Evolutionary conservation across 2,329 filamentous ascomycete species (phyloP).

Genomic region (Rhexocercosporidium sp.): DNA sequence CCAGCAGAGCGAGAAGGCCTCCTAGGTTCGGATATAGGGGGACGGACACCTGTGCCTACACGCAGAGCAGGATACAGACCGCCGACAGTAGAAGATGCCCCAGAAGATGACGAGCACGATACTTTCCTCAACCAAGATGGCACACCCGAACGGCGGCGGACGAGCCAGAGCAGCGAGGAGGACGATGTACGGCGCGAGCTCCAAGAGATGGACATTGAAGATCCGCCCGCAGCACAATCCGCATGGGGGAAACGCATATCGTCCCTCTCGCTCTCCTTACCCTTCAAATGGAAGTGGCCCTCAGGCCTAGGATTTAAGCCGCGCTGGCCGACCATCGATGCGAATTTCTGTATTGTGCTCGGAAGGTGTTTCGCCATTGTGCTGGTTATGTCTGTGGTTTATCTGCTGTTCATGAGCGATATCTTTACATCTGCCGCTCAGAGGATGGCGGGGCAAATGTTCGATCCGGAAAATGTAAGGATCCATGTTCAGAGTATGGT

Average conservation of each 20-base stretch:
- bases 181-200: constrained; percentile 79
- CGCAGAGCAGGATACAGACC: constrained; percentile 71
- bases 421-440: constrained; percentile 71
- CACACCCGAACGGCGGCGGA: constrained; percentile 50
- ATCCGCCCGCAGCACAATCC: constrained; percentile 56
- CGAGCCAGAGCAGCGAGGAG: constrained; percentile 53
- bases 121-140: constrained; percentile 58
- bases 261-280: constrained; percentile 41
- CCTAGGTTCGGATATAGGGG: constrained; percentile 56
- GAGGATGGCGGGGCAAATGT: constrained; percentile 71
- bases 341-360: constrained; percentile 62
- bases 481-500: constrained; percentile 75
- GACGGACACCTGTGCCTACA: constrained; percentile 46
- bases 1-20: constrained; percentile 81
- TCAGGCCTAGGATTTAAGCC: constrained; percentile 29
- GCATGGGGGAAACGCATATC: constrained; percentile 45
- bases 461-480: constrained; percentile 83
- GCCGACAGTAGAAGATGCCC: constrained; percentile 79
- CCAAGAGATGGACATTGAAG: constrained; percentile 86
- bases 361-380: constrained; percentile 77
- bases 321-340: constrained; percentile 39
- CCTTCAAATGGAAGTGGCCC: constrained; percentile 40
- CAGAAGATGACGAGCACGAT: constrained; percentile 39
- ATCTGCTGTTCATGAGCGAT: constrained; percentile 85
- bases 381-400: constrained; percentile 78